Evolutionary conservation across 2,329 filamentous ascomycete species (phyloP).

Genomic region (Xylaria sp.): DNA sequence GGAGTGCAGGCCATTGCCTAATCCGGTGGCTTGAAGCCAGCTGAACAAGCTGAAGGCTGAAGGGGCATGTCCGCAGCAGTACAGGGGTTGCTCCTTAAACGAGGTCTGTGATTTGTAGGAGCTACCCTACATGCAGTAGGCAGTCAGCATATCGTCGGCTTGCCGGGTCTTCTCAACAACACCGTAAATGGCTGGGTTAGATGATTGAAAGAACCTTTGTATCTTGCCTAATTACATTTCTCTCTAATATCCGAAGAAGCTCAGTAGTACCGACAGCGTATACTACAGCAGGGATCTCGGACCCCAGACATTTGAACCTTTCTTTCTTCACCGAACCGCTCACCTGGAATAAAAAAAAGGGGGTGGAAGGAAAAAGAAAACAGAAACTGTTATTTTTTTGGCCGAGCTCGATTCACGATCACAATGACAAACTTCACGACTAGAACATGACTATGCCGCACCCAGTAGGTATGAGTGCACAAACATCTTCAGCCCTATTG

Average conservation of each 20-base stretch:
- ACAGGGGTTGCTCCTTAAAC: not conserved
- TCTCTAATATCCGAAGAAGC: not conserved
- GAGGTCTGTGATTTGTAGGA: not conserved
- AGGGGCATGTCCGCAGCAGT: not conserved
- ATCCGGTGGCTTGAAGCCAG: conserved; percentile 11
- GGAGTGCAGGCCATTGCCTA: conserved; percentile 7
- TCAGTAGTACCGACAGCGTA: not conserved
- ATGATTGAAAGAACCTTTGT: not conserved
- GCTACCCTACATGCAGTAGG: not conserved
- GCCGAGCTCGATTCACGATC: not conserved
- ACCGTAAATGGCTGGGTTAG: not conserved
- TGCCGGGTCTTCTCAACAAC: not conserved
- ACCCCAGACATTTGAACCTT: not conserved
- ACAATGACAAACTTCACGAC: not conserved
- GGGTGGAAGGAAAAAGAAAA: no score
- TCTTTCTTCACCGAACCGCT: not conserved
- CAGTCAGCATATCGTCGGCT: not conserved
- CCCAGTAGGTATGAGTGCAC: not conserved
- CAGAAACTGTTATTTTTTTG: no score
- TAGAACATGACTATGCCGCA: not conserved
- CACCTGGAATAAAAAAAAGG: not conserved
- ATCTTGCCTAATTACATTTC: not conserved
- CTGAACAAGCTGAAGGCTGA: conserved; percentile 14
- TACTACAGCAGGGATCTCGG: not conserved
- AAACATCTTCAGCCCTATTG: not conserved